Evolutionary conservation across 768 basidiomycete species (phyloP), one percentile per base, ranked within the genome.

Genomic region (Mycena galopus): DNA sequence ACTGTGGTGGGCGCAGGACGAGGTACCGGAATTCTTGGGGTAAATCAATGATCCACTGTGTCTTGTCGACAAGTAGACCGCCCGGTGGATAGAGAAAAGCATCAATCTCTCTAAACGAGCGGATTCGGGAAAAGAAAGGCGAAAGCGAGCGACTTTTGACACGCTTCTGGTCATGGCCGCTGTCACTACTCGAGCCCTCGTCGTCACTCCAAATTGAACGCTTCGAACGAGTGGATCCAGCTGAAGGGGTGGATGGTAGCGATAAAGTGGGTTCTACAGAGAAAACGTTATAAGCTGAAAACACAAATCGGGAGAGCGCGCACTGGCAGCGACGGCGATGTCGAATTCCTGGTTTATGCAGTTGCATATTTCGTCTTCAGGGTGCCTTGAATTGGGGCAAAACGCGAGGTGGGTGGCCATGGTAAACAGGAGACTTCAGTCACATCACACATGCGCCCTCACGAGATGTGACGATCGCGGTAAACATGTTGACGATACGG

Each of bases 1-100:
- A 71, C 19, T 44, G 62, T 2, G 69, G 69, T 1, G 69, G 69
- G n/a, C 69, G 69, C 11, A 71, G 21, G 9, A 71, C 56, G 4
- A 71, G 19, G 44, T 23, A 39, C 16, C 33, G 63, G 21, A 65
- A 65, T 17, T 6, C 37, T 17, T 35, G 33, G 9, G 69, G 63
- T 8, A 71, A 27, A 32, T 50, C 5, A 10, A 53, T 32, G 35
- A 64, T 51, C 19, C 29, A 51, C 6, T 32, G 33, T 9, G 69
- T 65, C 57, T 71, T 71, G 44, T 71, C 50, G 50, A 51, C 25
- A 51, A 25, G 27, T 23, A 47, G 17, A 12, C 27, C 14, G 50
- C 25, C 12, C 25, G 50, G 50, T 3, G 11, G 50, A 51, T 25
- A 5, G 50, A 51, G 19, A 35, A 58, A 58, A 33, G 19, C 23